A percentile compares a stretch with the other conserved stretches of the same genome.
Conservation (phyloP, 768 basidiomycete species). For the Cubamyces lactineus region DNA sequence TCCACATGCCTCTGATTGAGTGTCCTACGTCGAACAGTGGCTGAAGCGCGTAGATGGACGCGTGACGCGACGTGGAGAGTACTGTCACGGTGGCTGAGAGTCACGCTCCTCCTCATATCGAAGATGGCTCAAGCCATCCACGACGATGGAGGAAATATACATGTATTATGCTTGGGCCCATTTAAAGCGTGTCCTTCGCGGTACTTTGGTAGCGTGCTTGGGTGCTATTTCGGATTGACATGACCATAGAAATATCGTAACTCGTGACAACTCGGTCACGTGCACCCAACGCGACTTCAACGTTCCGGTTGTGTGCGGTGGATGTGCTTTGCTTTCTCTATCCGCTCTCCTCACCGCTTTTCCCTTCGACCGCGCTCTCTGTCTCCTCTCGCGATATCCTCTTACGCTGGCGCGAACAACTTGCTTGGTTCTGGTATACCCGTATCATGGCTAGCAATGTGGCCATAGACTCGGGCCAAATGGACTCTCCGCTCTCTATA, state of each 20-base stretch:
- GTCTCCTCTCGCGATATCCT: slow-evolving; percentile 11
- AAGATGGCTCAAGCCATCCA: background rate
- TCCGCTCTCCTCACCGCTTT: background rate
- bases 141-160: no score
- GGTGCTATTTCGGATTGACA: no score
- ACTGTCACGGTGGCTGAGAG: slow-evolving; percentile 5
- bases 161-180: no score
- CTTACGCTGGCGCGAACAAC: background rate
- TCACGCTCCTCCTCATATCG: background rate
- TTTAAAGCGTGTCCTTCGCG: background rate
- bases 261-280: slow-evolving; percentile 29
- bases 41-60: no score
- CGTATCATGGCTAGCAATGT: slow-evolving; percentile 27
- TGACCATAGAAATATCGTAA: no score
- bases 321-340: slow-evolving; percentile 13
- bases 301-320: slow-evolving; percentile 26
- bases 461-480: slow-evolving; percentile 14
- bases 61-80: slow-evolving; percentile 14
- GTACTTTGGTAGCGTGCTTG: no score
- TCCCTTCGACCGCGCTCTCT: slow-evolving; percentile 1
- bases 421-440: background rate
- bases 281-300: slow-evolving; percentile 34
- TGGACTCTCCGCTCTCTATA: slow-evolving; percentile 14
- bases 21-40: no score
- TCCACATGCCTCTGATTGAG: no score